Evolutionary conservation across 2,329 filamentous ascomycete species (phyloP), one percentile per base, ranked within the genome.

Genomic region (Ophiosphaerella korrae): DNA sequence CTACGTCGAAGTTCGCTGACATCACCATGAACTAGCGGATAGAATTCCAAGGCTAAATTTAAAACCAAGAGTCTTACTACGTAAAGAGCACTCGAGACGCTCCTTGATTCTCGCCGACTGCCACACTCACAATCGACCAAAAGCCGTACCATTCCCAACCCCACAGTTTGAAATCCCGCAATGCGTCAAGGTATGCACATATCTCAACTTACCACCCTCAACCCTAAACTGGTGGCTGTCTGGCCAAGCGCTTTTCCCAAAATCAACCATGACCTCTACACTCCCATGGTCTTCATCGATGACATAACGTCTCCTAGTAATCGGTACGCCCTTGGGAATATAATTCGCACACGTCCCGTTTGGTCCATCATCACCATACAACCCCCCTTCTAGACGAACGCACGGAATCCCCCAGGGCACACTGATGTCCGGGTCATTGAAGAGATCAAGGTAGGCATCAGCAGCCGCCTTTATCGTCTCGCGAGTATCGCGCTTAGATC

Each of bases 151-250:
- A 34, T 48, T 50, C 36, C 23, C 32, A 8, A 62, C 35, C 21
- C 61, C 63, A 55, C 63, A 66, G 42, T 64, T 63, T 5, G 52
- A 40, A 8, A 55, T 29, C 29, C 63, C 64, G 52, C 64, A 68
- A 36, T 64, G 57, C 23, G 63, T 66, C 33, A 68, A 55, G 9
- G 67, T 70, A 56, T 70, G 67, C 40, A 70, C 63, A 59, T 61
- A 70, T 26, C 66, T 57, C 51, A 70, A 40, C 57, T 66, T 69
- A 18, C 66, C 64, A 2, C 53, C 51, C 52, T 70, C 66, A 39
- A 70, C 43, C 38, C 67, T 52, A 44, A 70, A 70, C 42, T 68
- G 64, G 61, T 70, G 67, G 41, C 63, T 67, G 59, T 70, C 66
- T n/a, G 67, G 67, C 53, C 66, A 44, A 1, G 65, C 66, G 12